These are phyloP conservation scores for Paecilomyces dactylethromorphus DNA, from an alignment of 2,329 filamentous ascomycete species.

Conservation along the genomic window DNA sequence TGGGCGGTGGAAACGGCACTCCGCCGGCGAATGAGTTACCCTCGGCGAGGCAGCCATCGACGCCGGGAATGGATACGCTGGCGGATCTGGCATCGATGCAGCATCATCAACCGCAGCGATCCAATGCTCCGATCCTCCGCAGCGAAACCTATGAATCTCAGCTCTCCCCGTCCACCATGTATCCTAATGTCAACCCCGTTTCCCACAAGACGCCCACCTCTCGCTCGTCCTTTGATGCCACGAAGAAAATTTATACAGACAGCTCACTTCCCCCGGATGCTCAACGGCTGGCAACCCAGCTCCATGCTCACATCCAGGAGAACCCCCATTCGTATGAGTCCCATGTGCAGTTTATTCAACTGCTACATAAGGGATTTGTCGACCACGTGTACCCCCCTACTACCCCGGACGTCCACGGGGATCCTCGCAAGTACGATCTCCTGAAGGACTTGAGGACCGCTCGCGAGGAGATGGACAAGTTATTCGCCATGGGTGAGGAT, in stretches of 20 bases:
- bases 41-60: slow-evolving; percentile 35
- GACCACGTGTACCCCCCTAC: slow-evolving; percentile 42
- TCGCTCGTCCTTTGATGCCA: slow-evolving; percentile 34
- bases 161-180: slow-evolving; percentile 36
- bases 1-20: slow-evolving; percentile 25
- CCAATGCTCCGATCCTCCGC: slow-evolving; percentile 31
- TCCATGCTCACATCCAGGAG: slow-evolving; percentile 37
- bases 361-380: slow-evolving; percentile 41
- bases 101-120: slow-evolving; percentile 37
- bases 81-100: slow-evolving; percentile 43
- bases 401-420: slow-evolving; percentile 37
- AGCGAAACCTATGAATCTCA: slow-evolving; percentile 37
- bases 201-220: slow-evolving; percentile 33
- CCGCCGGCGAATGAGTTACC: slow-evolving; percentile 26
- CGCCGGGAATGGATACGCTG: slow-evolving; percentile 43
- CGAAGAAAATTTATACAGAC: slow-evolving; percentile 33
- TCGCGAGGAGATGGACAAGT: slow-evolving; percentile 54
- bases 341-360: slow-evolving; percentile 40
- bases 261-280: slow-evolving; percentile 36
- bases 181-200: slow-evolving; percentile 31
- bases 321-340: slow-evolving; percentile 42
- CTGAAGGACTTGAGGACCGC: slow-evolving; percentile 41
- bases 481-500: slow-evolving; percentile 58
- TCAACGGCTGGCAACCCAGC: slow-evolving; percentile 33
- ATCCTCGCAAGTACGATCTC: slow-evolving; percentile 40